Evolutionary conservation across 257 asterid species (phyloP).

Genomic region (Gentiana straminea): DNA sequence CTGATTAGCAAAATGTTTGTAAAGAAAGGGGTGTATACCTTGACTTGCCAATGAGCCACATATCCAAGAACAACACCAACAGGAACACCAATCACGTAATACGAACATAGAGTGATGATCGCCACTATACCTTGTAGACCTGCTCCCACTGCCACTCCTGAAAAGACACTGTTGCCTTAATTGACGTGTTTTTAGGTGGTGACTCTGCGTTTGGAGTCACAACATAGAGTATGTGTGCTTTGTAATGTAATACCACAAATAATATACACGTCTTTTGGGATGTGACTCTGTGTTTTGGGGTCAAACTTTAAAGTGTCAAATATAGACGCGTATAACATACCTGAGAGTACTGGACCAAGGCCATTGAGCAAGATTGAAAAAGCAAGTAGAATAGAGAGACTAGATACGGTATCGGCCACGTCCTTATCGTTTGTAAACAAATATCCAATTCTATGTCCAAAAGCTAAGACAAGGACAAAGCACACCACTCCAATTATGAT

Average conservation of each 20-base stretch:
- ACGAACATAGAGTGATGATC: slow-evolving; percentile 57
- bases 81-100: slow-evolving; percentile 55
- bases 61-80: slow-evolving; percentile 62
- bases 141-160: slow-evolving; percentile 89
- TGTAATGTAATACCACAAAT: too few relatives aligned
- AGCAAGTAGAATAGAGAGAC: slow-evolving; percentile 52
- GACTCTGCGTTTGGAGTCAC: too few relatives aligned
- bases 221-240: too few relatives aligned
- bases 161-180: background rate
- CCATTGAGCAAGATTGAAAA: slow-evolving; percentile 53
- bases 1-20: too few relatives aligned
- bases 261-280: too few relatives aligned
- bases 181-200: too few relatives aligned
- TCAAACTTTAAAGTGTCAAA: too few relatives aligned
- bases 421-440: slow-evolving; percentile 41
- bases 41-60: slow-evolving; percentile 42
- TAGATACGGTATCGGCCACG: slow-evolving; percentile 34
- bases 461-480: slow-evolving; percentile 34
- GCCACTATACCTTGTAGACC: slow-evolving; percentile 70
- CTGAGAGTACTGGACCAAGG: slow-evolving; percentile 66
- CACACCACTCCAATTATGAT: slow-evolving; percentile 31
- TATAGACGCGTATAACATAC: slow-evolving; percentile 13
- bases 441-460: slow-evolving; percentile 47
- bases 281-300: too few relatives aligned
- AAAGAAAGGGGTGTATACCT: slow-evolving; percentile 20